Evolutionary conservation across 768 basidiomycete genomes (phyloP), one percentile per base, ranked within the genome.

Genomic region (Tubosaeta sp.): DNA sequence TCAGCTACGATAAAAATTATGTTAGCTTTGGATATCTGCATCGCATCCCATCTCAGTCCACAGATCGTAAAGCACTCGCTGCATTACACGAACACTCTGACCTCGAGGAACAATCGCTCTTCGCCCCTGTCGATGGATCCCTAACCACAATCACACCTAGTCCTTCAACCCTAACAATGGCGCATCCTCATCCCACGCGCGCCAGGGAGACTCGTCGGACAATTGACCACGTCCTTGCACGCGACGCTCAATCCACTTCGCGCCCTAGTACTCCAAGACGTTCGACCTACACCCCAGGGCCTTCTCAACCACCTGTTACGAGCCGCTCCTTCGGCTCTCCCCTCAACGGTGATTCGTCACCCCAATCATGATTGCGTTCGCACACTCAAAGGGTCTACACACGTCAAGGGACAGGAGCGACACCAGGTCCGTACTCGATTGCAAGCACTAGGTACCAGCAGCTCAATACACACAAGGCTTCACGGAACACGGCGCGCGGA

Each of bases 21-120:
- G 41, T 36, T 30, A 94, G 92, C 2, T 95, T 89, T 66, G 94
- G 94, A 5, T 79, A 96, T 19, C 73, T 98, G 30, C 95, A 98
- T 69, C 84, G 95, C 48, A 95, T 98, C 56, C 94, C 94, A 6
- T 81, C 86, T 31, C 83, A 88, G 38, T 77, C 84, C 11, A 71
- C 75, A 27, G 82, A 84, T 53, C 79, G 76, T 38, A 71, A 77
- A 44, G 70, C 76, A n/a, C 84, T 84, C 8, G 69, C 75, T 19
- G 82, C 82, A 61, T 69, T 84, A 11, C 74, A 70, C 18, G 77
- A 79, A 49, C 65, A 65, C 24, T 71, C 75, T 30, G 81, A 81
- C 54, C 79, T 76, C 52, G 83, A 86, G 57, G 79, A 81, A 40
- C 82, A 82, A 53, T 74, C 81, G 38, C 71, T 88, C 25, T 90